Evolutionary conservation across 129 eudicot genomes (phyloP), one percentile per base, ranked within the genome.

Genomic region (Erigeron canadensis): DNA sequence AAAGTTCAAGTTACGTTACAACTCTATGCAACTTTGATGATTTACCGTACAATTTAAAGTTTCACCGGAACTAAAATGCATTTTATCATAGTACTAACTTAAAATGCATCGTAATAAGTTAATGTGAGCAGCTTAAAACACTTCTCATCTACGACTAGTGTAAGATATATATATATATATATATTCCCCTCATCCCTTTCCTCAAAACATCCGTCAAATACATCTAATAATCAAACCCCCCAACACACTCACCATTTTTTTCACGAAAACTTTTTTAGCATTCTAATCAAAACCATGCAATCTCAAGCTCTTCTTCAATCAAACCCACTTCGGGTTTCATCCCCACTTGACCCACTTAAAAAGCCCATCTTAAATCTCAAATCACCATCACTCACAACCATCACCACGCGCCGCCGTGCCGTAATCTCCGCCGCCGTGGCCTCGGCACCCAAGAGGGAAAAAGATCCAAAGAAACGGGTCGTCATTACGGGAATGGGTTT

Each of bases 401-500:
- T 61, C 67, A n/a, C 65, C 77, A 59, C 82, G 0, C 80, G 81
- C 34, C 84, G 79, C 50, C 65, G 42, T 44, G 65, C 81, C 10
- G 60, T 78, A 60, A 79, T 84, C 2, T 56, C 81, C 10, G 88
- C 88, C 37, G 79, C 82, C 39, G 63, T 50, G 13, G 42, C 90
- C 37, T 50, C 56, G 12, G 83, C 90, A 23, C 98, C 98, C 12
- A 84, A 84, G 56, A 84, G 96, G 13, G 98, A 93, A 63, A 93
- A 69, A 62, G 98, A 93, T 78, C 98, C 98, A 3, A 93, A 87
- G 71, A 93, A 93, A 74, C 88, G 98, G 8, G 95, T 93, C 7
- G 98, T 93, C 34, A 89, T 93, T 45, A 93, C 98, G 16, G 98
- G 98, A 1, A 89, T 87, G 98, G 98, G 98, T 5, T 71, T 90